A percentile compares a stretch with the other conserved stretches of the same genome.
Conservation (phyloP, 1,139 yeast species). For the Geotrichum cucujoidarum region DNA sequence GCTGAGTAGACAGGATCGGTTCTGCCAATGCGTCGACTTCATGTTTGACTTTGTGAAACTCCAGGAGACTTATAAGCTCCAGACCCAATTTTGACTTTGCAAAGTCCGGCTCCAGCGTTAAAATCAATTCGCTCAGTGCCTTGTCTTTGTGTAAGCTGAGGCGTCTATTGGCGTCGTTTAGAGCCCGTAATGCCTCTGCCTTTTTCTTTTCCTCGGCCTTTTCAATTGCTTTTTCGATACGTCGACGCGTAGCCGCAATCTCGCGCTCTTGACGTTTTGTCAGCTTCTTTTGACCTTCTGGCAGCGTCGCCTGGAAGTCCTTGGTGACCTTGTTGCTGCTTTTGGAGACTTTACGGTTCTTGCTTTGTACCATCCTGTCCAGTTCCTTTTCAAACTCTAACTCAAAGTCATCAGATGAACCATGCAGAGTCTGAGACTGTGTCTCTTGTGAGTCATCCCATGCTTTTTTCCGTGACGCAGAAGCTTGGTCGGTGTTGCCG, state of each 20-base stretch:
- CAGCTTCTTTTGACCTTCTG: not conserved
- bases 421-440: not conserved
- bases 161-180: constrained; percentile 8
- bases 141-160: constrained; percentile 6
- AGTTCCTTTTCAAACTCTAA: not conserved
- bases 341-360: not conserved
- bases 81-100: not conserved
- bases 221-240: constrained; percentile 10
- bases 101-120: not conserved
- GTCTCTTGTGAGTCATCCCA: too few species aligned
- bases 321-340: not conserved
- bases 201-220: constrained; percentile 19
- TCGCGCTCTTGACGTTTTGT: not conserved
- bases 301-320: not conserved
- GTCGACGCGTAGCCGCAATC: not conserved
- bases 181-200: constrained; percentile 12
- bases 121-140: constrained; percentile 3
- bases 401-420: not conserved
- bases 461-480: not conserved
- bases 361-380: not conserved
- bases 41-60: not conserved
- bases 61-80: not conserved
- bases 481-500: not conserved
- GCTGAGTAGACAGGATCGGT: not conserved
- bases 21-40: not conserved